phyloP scores from a whole-genome alignment of 1,139 yeast genomes.

The Zygosaccharomyces sapae region DNA sequence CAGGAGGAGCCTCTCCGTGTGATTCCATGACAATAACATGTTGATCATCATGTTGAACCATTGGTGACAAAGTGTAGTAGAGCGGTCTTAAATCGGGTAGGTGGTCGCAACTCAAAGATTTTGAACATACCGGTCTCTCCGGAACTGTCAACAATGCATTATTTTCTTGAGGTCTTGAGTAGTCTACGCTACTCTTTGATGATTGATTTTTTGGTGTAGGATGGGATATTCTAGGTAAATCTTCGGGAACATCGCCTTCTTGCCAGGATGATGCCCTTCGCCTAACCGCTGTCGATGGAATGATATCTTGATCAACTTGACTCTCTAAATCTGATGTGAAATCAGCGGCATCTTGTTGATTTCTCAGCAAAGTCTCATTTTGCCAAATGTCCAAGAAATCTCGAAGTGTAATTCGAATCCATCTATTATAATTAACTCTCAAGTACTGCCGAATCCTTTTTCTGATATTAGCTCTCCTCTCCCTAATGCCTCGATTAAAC shows the following conservation, averaged over 20 bases:
- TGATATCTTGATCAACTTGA: conserved; percentile 6
- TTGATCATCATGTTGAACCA: neutral
- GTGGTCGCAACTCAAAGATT: conserved; percentile 22
- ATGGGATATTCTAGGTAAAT: conserved; percentile 5
- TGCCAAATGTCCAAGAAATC: conserved; percentile 34
- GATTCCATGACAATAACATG: neutral
- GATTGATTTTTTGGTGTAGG: conserved; percentile 5
- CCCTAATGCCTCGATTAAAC: conserved; percentile 19
- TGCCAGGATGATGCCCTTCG: conserved; percentile 14
- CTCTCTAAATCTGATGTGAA: conserved; percentile 9
- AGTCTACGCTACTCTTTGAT: conserved; percentile 3
- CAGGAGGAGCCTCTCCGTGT: neutral
- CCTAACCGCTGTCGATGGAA: conserved; percentile 6
- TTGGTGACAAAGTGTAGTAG: neutral
- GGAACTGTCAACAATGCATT: conserved; percentile 7
- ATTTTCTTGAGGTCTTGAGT: neutral
- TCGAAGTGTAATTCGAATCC: conserved; percentile 28
- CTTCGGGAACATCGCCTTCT: conserved; percentile 5
- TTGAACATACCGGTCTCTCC: conserved; percentile 12
- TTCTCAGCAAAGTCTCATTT: conserved; percentile 17
- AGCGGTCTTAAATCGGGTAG: conserved; percentile 11
- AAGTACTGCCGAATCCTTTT: conserved; percentile 26
- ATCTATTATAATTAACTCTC: conserved; percentile 26
- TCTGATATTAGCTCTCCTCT: conserved; percentile 21
- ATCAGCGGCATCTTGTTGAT: conserved; percentile 6